These are phyloP conservation scores for Oidium heveae DNA, from an alignment of 2,329 filamentous ascomycete species.

Conservation along the genomic window DNA sequence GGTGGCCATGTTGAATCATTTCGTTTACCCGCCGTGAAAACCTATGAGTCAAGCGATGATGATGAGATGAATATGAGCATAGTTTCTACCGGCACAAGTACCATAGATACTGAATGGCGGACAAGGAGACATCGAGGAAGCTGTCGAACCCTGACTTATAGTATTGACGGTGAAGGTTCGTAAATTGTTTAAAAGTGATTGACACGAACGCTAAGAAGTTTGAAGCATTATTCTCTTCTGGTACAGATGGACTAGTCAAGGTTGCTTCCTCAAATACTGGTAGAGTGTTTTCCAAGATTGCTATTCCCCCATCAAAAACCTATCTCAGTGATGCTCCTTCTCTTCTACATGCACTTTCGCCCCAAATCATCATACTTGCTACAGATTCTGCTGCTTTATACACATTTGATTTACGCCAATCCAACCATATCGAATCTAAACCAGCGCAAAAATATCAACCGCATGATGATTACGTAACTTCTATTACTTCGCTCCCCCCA, in stretches of 20 bases:
- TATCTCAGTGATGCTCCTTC: conserved; percentile 40
- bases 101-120: conserved; percentile 63
- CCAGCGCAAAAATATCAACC: conserved; percentile 63
- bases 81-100: conserved; percentile 37
- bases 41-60: conserved; percentile 23
- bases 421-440: conserved; percentile 27
- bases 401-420: conserved; percentile 56
- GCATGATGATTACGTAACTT: conserved; percentile 82
- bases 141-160: conserved; percentile 61
- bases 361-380: conserved; percentile 66
- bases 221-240: conserved; percentile 33
- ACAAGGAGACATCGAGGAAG: conserved; percentile 84
- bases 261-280: conserved; percentile 32
- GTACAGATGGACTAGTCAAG: conserved; percentile 32
- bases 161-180: conserved; percentile 46
- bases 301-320: conserved; percentile 31
- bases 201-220: no score
- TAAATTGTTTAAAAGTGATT: no score
- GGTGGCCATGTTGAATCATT: conserved; percentile 71
- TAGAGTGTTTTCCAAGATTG: conserved; percentile 57
- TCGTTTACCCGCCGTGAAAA: conserved; percentile 33
- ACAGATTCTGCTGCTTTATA: conserved; percentile 81
- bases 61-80: conserved; percentile 26
- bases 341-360: conserved; percentile 59
- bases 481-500: conserved; percentile 59